These are phyloP conservation scores for Galerina marginata DNA, from an alignment of 768 basidiomycete genomes.

Conservation along the genomic window DNA sequence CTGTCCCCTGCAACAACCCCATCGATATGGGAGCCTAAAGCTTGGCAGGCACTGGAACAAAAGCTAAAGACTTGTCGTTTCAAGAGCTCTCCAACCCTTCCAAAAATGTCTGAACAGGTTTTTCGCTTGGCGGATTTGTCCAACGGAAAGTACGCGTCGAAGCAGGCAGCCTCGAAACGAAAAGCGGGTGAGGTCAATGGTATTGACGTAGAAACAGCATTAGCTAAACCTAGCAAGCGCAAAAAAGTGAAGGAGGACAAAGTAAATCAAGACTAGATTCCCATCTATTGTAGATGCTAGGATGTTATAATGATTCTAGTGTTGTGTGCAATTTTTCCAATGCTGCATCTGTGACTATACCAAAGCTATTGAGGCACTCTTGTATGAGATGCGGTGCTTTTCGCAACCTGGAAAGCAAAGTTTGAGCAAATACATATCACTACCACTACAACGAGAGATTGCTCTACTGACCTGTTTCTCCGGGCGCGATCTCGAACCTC, in stretches of 20 bases:
- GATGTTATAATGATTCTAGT: conserved; percentile 26
- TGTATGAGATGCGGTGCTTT: conserved; percentile 35
- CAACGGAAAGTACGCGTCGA: conserved; percentile 16
- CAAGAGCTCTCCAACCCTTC: conserved; percentile 64
- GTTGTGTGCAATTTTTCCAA: conserved; percentile 34
- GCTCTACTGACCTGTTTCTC: conserved; percentile 50
- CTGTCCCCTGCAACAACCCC: conserved; percentile 37
- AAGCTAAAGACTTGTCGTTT: conserved; percentile 62
- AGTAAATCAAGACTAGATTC: conserved; percentile 20
- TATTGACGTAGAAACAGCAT: conserved; percentile 12
- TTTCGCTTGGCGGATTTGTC: conserved; percentile 29
- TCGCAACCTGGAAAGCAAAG: conserved; percentile 17
- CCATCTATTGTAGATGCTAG: conserved; percentile 13
- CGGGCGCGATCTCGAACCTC: conserved; percentile 54
- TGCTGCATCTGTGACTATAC: conserved; percentile 22
- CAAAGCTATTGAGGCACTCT: conserved; percentile 24
- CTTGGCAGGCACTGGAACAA: conserved; percentile 58
- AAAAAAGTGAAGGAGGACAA: conserved; percentile 51
- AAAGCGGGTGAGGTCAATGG: conserved; percentile 37
- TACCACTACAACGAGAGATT: neutral
- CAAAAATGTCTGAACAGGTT: conserved; percentile 70
- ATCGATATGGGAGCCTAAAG: conserved; percentile 61
- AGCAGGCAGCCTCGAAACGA: conserved; percentile 28
- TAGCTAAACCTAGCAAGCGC: conserved; percentile 31
- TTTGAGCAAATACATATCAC: neutral